Conservation (phyloP, 2,329 filamentous ascomycete genomes). For the Nemania sp. region DNA sequence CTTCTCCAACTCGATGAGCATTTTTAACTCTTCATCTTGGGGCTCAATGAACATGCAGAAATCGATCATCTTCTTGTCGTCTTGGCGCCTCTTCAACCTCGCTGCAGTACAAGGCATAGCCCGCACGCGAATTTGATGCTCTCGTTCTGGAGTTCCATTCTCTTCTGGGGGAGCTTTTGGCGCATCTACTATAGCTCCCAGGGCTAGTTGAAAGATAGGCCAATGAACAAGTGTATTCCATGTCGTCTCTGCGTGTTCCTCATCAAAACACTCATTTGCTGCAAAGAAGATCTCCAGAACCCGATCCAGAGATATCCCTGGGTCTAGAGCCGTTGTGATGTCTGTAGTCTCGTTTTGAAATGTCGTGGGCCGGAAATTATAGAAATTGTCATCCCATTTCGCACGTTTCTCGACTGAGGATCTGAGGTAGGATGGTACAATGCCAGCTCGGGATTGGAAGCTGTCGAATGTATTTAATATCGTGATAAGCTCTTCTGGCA, state of each 20-base stretch:
- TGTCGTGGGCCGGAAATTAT: neutral
- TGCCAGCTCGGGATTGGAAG: neutral
- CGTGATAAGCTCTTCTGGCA: neutral
- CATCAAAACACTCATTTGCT: neutral
- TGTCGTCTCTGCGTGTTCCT: neutral
- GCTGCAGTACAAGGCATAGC: constrained; percentile 8
- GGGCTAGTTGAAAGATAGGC: constrained; percentile 9
- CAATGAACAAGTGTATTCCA: constrained; percentile 15
- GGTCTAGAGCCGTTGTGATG: neutral
- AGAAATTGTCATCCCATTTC: neutral
- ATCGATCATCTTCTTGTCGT: constrained; percentile 4
- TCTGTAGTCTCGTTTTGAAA: neutral
- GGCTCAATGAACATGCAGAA: constrained; percentile 10
- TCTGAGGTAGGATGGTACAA: neutral
- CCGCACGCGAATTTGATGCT: neutral
- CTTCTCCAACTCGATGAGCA: neutral
- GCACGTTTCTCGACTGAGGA: neutral
- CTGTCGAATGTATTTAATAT: neutral
- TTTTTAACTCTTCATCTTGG: neutral
- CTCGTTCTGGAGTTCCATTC: neutral
- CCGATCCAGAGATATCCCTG: neutral
- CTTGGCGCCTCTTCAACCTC: neutral
- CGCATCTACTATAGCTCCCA: neutral
- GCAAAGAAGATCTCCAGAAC: neutral
- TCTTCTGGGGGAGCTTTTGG: neutral